Evolutionary conservation across 1,284 basidiomycete genomes (phyloP), one percentile per base, ranked within the genome.

Genomic region (Rhizoctonia solani): DNA sequence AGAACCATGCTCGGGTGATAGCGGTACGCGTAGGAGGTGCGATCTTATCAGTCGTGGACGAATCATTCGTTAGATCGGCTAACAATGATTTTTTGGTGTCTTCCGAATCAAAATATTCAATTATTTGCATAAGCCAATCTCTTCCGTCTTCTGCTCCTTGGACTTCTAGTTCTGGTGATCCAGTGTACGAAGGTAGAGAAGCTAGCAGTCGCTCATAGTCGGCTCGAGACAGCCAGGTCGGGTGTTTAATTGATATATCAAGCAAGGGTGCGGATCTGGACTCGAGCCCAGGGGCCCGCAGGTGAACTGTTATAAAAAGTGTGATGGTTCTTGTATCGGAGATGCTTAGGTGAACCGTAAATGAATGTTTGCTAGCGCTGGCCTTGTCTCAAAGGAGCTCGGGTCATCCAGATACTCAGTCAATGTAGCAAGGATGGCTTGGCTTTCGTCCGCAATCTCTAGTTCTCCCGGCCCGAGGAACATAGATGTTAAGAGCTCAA

Each of bases 1-100:
- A n/a, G 68, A 70, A 69, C 71, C 71, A 72, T 23, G 69, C 70
- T 3, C 71, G 65, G 4, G 61, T 61, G 19, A 68, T 46, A n/a
- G 9, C 5, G 19, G 37, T 30, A 30, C 39, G 27, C 2, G 3
- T 25, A 16, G 39, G n/a, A n/a, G n/a, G n/a, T 44, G 42, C 16
- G 3, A 30, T 32, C 4, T 5, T 30, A 30, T 61, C n/a, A 25
- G 30, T 21, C 19, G 19, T 34, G 23, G 14, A 6, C 39, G 52
- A 16, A 34, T 19, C 19, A n/a, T n/a, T n/a, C n/a, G n/a, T n/a
- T n/a, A n/a, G n/a, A n/a, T n/a, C n/a, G 55, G 32, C 39, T 39
- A 55, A 39, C 29, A 53, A 32, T 41, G 19, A 41, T 14, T 55
- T 34, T 9, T 27, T 39, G 39, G 50, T 61, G 9, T 54, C 21